Evolutionary conservation across 176 grass and related monocot species (phyloP).

Genomic region (Puya raimondii): DNA sequence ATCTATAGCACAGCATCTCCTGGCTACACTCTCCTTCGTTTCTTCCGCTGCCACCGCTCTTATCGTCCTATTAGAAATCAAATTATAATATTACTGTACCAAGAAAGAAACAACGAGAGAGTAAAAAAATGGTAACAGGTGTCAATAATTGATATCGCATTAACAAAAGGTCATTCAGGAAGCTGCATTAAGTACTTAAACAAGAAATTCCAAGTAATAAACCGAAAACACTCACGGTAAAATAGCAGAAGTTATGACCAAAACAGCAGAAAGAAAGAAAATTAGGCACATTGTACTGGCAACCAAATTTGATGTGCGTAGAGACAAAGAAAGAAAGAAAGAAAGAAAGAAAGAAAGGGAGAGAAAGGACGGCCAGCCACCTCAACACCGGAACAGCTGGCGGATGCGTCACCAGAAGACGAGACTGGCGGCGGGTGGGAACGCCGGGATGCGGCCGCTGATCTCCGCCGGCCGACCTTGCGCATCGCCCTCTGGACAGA

Average conservation of each 20-base stretch:
- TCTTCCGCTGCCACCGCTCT: constrained; percentile 31
- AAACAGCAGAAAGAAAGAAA: too few relatives aligned
- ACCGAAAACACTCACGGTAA: too few relatives aligned
- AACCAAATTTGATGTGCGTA: too few relatives aligned
- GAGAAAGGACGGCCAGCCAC: constrained; percentile 20
- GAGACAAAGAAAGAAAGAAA: not conserved
- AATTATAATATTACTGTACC: not conserved
- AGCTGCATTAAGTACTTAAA: too few relatives aligned
- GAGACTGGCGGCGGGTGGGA: constrained; percentile 23
- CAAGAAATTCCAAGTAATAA: too few relatives aligned
- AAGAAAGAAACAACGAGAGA: not conserved
- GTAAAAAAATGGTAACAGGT: constrained; percentile 21
- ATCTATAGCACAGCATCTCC: constrained; percentile 44
- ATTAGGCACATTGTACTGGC: too few relatives aligned
- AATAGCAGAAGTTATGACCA: too few relatives aligned
- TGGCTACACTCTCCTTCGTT: constrained; percentile 30
- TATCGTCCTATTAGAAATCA: constrained; percentile 47
- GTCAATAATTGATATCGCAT: constrained; percentile 31
- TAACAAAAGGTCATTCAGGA: too few relatives aligned
- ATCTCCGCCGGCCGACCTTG: constrained; percentile 29
- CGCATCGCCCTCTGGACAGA: constrained; percentile 66
- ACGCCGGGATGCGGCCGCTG: constrained; percentile 8
- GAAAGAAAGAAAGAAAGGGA: constrained; percentile 5
- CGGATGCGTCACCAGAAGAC: constrained; percentile 24
- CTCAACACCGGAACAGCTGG: constrained; percentile 47